Base-by-base conservation (phyloP, 371 early-diverging fungal species). In the Apophysomyces variabilis region DNA sequence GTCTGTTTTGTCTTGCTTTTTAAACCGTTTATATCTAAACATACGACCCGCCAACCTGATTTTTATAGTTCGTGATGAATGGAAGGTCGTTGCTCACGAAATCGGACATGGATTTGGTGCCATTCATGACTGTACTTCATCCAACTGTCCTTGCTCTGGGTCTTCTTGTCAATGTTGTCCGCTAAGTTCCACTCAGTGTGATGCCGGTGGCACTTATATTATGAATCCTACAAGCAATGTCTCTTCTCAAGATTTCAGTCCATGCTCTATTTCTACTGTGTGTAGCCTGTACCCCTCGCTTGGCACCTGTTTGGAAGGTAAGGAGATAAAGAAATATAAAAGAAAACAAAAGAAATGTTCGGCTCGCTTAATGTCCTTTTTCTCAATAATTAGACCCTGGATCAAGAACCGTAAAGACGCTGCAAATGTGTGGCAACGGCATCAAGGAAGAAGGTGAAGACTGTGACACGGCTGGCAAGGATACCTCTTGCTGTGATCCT, bases 71-170 rank as follows among this genome's bases (percentile, higher is more conserved):
- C 82, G 89, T 12, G 90, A 89, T 56, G 95, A 95, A 72, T 98
- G 96, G 96, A 93, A 95, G 75, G 95, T 97, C 0, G 92, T 97
- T 7, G 98, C 97, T 11, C 98, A 98, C 70, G 95, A 94, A 77
- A 89, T 97, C 71, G 97, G 96, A 5, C 97, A 98, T 74, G 93
- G 90, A 57, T 93, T 95, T 82, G 94, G 92, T 16, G 87, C 88
- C 14, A 78, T 84, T 21, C 92, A 93, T 65, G 94, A 93, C 65
- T 93, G 94, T 66, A 83, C 77, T 2, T 38, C 78, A 5, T 60
- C 54, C 14, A 68, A 71, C 26, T 94, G 95, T 68, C 86, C 89
- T 26, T 86, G 87, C 70, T 58, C 73, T 16, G 75, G 80, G 1
- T 39, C 65, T 35, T 46, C 69, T 8, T 84, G 86, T 46, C 58